phyloP scores from a whole-genome alignment of 257 asterid species.

The Ehretia macrophylla region DNA sequence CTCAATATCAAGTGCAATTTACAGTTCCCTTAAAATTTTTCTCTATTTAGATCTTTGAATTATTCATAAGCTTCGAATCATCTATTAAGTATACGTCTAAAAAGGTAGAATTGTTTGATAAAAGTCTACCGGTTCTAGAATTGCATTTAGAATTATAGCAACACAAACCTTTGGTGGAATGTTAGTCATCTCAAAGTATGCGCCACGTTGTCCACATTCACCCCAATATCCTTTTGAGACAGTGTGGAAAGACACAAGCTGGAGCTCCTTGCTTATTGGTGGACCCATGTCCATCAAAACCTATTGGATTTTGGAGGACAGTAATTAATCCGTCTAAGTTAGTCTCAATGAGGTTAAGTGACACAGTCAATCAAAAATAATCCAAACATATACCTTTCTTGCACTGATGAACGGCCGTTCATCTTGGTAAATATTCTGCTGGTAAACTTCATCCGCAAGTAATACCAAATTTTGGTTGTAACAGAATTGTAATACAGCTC shows the following conservation, averaged over 20 bases:
- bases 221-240: conserved; percentile 97
- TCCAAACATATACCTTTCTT: conserved; percentile 50
- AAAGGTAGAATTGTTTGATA: too few relatives aligned
- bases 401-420: conserved; percentile 95
- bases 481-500: conserved; percentile 62
- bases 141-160: neutral
- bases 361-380: neutral
- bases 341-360: too few relatives aligned
- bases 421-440: conserved; percentile 95
- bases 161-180: conserved; percentile 71
- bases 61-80: too few relatives aligned
- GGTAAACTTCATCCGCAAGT: conserved; percentile 98
- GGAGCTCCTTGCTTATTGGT: conserved; percentile 72
- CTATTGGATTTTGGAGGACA: conserved; percentile 29
- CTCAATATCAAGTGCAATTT: too few relatives aligned
- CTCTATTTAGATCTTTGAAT: too few relatives aligned
- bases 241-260: conserved; percentile 94
- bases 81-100: too few relatives aligned
- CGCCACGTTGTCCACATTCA: conserved; percentile 99
- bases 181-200: conserved; percentile 97
- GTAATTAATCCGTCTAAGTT: neutral
- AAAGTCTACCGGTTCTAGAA: neutral
- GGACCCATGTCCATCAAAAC: conserved; percentile 89
- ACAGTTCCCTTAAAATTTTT: too few relatives aligned
- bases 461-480: conserved; percentile 73